Conservation (phyloP, 2,329 filamentous ascomycete genomes). For the Ophiobolus disseminans region DNA sequence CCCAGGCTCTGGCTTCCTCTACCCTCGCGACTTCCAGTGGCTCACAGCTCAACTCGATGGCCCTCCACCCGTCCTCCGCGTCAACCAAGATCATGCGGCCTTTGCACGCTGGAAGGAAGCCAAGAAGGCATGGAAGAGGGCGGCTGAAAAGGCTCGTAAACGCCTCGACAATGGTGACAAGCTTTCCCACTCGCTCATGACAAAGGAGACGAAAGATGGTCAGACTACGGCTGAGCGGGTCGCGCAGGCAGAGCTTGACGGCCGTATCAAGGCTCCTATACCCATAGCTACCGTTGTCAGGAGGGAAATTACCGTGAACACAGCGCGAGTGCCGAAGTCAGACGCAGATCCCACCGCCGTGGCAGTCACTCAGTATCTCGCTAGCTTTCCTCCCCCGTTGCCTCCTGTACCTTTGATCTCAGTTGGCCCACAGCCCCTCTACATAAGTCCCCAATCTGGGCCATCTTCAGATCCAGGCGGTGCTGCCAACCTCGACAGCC, state of each 20-base stretch:
- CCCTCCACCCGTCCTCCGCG: not conserved
- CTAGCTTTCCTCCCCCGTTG: not conserved
- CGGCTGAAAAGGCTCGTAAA: not conserved
- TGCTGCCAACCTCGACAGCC: too few species aligned
- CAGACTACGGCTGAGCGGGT: too few species aligned
- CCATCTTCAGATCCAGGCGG: too few species aligned
- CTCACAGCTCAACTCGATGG: not conserved
- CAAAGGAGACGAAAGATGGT: too few species aligned
- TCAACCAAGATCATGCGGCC: not conserved
- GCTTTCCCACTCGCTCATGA: too few species aligned
- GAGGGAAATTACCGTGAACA: not conserved
- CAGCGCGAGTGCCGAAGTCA: not conserved
- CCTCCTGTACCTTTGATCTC: not conserved
- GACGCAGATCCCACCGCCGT: not conserved
- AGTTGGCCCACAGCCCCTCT: too few species aligned
- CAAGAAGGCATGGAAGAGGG: not conserved
- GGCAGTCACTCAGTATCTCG: not conserved
- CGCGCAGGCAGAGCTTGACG: too few species aligned
- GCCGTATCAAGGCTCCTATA: too few species aligned
- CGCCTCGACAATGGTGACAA: too few species aligned
- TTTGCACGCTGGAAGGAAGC: not conserved
- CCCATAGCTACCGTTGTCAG: too few species aligned
- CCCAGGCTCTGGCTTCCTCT: not conserved
- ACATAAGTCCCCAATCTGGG: too few species aligned
- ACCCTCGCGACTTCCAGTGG: conserved; percentile 2